These are phyloP conservation scores for Lipomyces orientalis DNA, from an alignment of 805 yeast genomes.

Conservation along the genomic window DNA sequence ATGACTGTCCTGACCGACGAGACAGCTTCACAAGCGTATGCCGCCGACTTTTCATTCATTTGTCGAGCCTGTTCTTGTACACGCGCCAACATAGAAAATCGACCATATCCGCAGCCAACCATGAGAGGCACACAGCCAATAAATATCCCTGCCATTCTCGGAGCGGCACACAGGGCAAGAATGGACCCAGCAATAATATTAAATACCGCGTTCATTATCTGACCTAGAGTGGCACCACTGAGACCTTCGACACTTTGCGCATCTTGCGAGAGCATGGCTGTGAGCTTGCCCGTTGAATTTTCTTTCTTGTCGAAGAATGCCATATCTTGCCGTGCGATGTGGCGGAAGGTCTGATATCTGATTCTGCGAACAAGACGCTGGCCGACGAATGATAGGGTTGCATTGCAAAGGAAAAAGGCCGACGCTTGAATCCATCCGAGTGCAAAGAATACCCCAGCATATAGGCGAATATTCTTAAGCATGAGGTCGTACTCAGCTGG, in stretches of 20 bases:
- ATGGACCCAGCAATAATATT: conserved; percentile 49
- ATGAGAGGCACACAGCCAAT: conserved; percentile 47
- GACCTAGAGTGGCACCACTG: conserved; percentile 51
- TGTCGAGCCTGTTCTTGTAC: conserved; percentile 47
- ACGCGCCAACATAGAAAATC: conserved; percentile 45
- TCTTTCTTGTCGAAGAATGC: conserved; percentile 47
- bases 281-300: conserved; percentile 49
- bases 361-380: conserved; percentile 46
- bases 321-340: conserved; percentile 48
- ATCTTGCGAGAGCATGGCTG: conserved; percentile 49
- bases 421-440: conserved; percentile 12
- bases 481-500: conserved; percentile 8
- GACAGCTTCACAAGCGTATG: conserved; percentile 51
- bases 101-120: conserved; percentile 50
- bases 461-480: conserved; percentile 43
- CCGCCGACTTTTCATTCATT: conserved; percentile 48
- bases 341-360: conserved; percentile 44
- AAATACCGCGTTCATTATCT: conserved; percentile 46
- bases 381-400: conserved; percentile 37
- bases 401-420: conserved; percentile 12
- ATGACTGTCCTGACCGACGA: conserved; percentile 52
- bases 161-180: conserved; percentile 47
- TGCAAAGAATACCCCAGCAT: conserved; percentile 25
- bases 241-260: conserved; percentile 34
- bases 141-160: conserved; percentile 51